A percentile compares a stretch with the other conserved stretches of the same genome.
These are phyloP conservation scores for Pseudonectria foliicola DNA, from an alignment of 2,329 filamentous ascomycete species.

Conservation along the genomic window DNA sequence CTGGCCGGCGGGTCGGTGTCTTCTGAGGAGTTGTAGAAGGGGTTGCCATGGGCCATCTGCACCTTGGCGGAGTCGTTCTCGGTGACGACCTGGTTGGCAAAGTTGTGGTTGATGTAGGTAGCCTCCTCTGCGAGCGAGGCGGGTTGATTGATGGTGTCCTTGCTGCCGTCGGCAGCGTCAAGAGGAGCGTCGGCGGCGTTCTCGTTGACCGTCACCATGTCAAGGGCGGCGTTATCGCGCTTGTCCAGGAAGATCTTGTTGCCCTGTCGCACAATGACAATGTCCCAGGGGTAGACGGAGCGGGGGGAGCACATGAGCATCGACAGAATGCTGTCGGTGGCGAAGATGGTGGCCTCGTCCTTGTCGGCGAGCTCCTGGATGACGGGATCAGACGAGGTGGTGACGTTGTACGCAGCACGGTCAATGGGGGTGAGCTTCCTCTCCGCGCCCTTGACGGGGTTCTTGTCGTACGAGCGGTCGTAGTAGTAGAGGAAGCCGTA, in stretches of 20 bases:
- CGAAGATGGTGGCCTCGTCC: slow-evolving; percentile 93
- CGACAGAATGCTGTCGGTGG: slow-evolving; percentile 92
- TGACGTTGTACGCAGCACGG: slow-evolving; percentile 95
- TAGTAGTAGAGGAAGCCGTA: slow-evolving; percentile 99
- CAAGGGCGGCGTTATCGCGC: slow-evolving; percentile 86
- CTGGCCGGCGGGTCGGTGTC: slow-evolving; percentile 90
- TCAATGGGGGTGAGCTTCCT: slow-evolving; percentile 83
- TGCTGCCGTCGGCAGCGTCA: slow-evolving; percentile 84
- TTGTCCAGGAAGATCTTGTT: slow-evolving; percentile 99
- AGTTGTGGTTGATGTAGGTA: slow-evolving; percentile 99
- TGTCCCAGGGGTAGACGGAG: slow-evolving; percentile 97
- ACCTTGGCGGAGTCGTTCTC: slow-evolving; percentile 75
- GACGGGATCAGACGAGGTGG: slow-evolving; percentile 89
- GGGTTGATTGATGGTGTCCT: slow-evolving; percentile 94
- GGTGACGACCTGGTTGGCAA: slow-evolving; percentile 87
- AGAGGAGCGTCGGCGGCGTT: slow-evolving; percentile 93
- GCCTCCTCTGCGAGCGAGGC: slow-evolving; percentile 88
- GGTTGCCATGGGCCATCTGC: slow-evolving; percentile 81
- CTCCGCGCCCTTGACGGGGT: slow-evolving; percentile 81
- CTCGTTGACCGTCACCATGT: slow-evolving; percentile 98
- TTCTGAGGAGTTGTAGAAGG: slow-evolving; percentile 92
- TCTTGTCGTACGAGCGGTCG: slow-evolving; percentile 91
- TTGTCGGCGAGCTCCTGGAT: slow-evolving; percentile 96
- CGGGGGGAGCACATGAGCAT: slow-evolving; percentile 99
- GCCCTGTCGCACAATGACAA: slow-evolving; percentile 86